These are phyloP conservation scores for Ceratocystis papillata DNA, from an alignment of 2,329 filamentous ascomycete genomes.

Conservation along the genomic window DNA sequence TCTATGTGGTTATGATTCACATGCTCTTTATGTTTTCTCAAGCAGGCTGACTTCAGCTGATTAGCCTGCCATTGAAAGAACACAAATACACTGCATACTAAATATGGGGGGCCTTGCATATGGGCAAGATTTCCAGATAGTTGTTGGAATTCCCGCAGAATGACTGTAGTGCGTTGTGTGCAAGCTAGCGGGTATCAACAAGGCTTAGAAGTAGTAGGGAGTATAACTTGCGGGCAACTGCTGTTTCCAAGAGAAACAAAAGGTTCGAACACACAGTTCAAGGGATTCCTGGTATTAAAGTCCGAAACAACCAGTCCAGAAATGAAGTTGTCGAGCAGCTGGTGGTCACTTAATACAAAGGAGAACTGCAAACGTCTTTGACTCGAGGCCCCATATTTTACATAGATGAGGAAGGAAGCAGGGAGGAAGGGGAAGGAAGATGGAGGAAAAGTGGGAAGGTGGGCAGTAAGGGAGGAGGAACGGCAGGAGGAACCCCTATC, in stretches of 20 bases:
- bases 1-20: neutral
- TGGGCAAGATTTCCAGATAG: neutral
- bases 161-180: neutral
- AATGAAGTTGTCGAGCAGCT: neutral
- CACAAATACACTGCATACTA: neutral
- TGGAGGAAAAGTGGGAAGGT: constrained; percentile 1
- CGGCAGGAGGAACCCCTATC: neutral
- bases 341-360: neutral
- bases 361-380: neutral
- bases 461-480: neutral
- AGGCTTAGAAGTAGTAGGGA: neutral
- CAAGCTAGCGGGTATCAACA: neutral
- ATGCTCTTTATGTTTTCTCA: neutral
- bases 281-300: neutral
- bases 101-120: too few species aligned
- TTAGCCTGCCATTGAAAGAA: neutral
- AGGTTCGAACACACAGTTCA: constrained; percentile 3
- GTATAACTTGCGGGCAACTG: neutral
- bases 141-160: neutral
- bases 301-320: neutral
- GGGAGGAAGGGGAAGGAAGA: neutral
- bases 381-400: constrained; percentile 5
- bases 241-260: neutral
- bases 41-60: constrained; percentile 7
- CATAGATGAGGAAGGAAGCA: neutral